Conservation (phyloP, 345 rosid species). For the Isatis tinctoria region DNA sequence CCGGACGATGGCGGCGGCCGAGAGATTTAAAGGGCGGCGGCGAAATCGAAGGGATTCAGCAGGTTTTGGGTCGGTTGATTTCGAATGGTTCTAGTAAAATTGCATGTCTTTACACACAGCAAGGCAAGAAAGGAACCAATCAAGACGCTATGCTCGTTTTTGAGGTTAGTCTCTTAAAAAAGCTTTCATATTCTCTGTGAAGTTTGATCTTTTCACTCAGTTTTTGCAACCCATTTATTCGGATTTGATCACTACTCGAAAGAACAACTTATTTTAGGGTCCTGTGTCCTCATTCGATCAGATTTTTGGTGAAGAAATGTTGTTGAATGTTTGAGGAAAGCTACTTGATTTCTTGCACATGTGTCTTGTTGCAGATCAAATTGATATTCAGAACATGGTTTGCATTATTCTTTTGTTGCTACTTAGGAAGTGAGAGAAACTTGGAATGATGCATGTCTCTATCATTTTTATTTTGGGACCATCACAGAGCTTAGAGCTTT, state of each 20-base stretch:
- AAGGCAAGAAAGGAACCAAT: constrained; percentile 95
- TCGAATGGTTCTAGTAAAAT: constrained; percentile 54
- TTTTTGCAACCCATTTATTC: not conserved
- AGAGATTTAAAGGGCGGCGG: constrained; percentile 33
- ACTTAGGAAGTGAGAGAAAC: constrained; percentile 18
- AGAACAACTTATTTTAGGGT: not conserved
- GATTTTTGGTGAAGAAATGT: not conserved
- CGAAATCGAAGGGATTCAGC: constrained; percentile 40
- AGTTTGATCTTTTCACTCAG: not conserved
- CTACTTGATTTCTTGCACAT: not conserved
- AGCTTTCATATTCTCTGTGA: not conserved
- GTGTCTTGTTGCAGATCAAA: constrained; percentile 7
- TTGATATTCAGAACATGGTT: constrained; percentile 16
- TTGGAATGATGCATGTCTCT: constrained; percentile 22
- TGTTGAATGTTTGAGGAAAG: not conserved
- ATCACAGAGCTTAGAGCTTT: constrained; percentile 12
- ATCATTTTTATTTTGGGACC: constrained; percentile 8
- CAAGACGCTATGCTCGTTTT: constrained; percentile 97
- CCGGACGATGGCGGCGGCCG: constrained; percentile 52
- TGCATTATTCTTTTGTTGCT: constrained; percentile 14
- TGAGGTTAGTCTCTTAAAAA: constrained; percentile 52
- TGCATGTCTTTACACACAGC: constrained; percentile 86
- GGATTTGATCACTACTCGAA: not conserved
- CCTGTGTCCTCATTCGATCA: not conserved
- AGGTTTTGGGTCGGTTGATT: constrained; percentile 53